Evolutionary conservation across 2,329 filamentous ascomycete species (phyloP).

Genomic region (Penicillium sp.): DNA sequence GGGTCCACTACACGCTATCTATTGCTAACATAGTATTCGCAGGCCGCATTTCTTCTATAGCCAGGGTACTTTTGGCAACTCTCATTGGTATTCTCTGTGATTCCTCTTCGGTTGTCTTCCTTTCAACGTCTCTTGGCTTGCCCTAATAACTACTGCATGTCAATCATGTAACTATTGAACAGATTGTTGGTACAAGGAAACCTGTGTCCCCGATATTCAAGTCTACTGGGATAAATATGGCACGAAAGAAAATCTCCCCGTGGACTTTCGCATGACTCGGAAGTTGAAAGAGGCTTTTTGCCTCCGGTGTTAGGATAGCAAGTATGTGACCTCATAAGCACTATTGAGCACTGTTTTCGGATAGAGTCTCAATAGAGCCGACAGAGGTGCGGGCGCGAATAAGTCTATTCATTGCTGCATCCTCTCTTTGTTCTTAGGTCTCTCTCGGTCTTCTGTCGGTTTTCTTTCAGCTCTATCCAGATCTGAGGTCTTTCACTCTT

Average conservation of each 20-base stretch:
- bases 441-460: background rate
- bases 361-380: slow-evolving; percentile 1
- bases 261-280: background rate
- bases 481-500: slow-evolving; percentile 9
- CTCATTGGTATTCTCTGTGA: background rate
- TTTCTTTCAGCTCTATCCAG: slow-evolving; percentile 7
- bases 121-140: background rate
- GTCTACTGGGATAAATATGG: background rate
- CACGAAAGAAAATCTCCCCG: background rate
- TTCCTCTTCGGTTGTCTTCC: background rate
- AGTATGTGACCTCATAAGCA: no score
- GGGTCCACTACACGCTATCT: background rate
- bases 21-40: background rate
- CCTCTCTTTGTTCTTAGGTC: background rate
- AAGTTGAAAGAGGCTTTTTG: background rate
- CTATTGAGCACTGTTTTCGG: slow-evolving; percentile 1
- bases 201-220: background rate
- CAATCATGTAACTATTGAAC: background rate
- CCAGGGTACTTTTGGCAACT: background rate
- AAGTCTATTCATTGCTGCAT: background rate
- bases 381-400: background rate
- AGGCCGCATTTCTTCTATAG: background rate
- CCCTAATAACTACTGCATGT: background rate
- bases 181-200: background rate
- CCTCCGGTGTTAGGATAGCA: background rate